These are phyloP conservation scores for Pseudogymnoascus sp. DNA, from an alignment of 2,329 filamentous ascomycete species.

Conservation along the genomic window DNA sequence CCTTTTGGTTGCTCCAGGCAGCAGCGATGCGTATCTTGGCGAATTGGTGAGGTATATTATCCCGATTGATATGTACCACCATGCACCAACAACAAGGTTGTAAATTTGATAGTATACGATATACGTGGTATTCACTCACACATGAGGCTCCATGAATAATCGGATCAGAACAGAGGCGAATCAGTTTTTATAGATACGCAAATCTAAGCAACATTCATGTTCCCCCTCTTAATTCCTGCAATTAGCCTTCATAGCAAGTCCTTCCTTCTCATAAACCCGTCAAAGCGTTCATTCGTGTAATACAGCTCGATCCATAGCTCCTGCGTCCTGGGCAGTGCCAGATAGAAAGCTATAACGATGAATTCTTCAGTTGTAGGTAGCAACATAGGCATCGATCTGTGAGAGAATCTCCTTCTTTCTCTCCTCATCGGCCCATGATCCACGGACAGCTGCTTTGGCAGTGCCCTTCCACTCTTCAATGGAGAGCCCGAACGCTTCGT, in stretches of 20 bases:
- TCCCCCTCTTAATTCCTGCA: background rate
- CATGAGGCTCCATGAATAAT: background rate
- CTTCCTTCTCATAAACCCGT: background rate
- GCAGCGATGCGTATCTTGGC: too few species aligned
- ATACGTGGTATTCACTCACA: background rate
- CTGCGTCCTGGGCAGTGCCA: background rate
- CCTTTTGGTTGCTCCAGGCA: too few species aligned
- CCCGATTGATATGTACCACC: too few species aligned
- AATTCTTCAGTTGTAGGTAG: constrained; percentile 17
- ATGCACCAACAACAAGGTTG: background rate
- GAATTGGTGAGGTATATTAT: too few species aligned
- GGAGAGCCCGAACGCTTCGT: constrained; percentile 59
- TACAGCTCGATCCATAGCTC: background rate
- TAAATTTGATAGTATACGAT: background rate
- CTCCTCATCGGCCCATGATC: constrained; percentile 59
- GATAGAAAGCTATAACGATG: background rate
- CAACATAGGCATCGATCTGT: constrained; percentile 36
- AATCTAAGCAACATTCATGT: background rate
- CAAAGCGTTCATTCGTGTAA: background rate
- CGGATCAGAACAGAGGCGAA: background rate
- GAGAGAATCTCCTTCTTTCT: constrained; percentile 53
- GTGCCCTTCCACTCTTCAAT: constrained; percentile 61
- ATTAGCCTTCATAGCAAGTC: background rate
- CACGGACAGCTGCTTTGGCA: constrained; percentile 52
- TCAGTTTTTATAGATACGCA: background rate